These are phyloP conservation scores for Dioscorea alata DNA, from an alignment of 106 monocot genomes.

Conservation along the genomic window DNA sequence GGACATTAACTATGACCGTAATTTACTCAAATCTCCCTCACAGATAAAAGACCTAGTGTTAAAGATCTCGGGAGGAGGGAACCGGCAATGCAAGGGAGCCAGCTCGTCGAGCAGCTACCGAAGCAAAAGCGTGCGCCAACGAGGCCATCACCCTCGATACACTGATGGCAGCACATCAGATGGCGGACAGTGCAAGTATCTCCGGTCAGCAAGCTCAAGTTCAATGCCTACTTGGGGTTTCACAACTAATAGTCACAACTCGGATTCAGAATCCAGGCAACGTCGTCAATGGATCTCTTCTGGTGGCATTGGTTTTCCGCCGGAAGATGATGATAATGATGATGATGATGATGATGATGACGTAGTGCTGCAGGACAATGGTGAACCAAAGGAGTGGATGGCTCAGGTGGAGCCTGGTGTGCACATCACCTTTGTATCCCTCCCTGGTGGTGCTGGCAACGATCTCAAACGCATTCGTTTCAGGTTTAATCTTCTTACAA, in stretches of 20 bases:
- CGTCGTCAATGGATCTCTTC: conserved; percentile 17
- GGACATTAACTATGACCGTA: too few species aligned
- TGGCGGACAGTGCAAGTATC: conserved; percentile 25
- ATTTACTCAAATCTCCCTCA: background rate
- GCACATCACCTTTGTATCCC: conserved; percentile 78
- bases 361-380: conserved; percentile 35
- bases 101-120: conserved; percentile 21
- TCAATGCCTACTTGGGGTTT: conserved; percentile 81
- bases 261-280: background rate
- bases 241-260: conserved; percentile 6
- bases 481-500: conserved; percentile 34
- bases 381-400: conserved; percentile 77
- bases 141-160: conserved; percentile 17
- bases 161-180: conserved; percentile 23
- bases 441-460: conserved; percentile 73
- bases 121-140: conserved; percentile 16
- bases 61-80: conserved; percentile 73
- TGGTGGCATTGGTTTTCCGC: conserved; percentile 4
- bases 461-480: conserved; percentile 93
- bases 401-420: conserved; percentile 97
- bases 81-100: conserved; percentile 46
- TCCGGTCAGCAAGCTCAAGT: conserved; percentile 40
- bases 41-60: conserved; percentile 95
- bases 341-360: conserved; percentile 34
- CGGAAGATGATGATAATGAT: conserved; percentile 20